Evolutionary conservation across 2,329 filamentous ascomycete species (phyloP), one percentile per base, ranked within the genome.

Genomic region (Alternaria viburni): DNA sequence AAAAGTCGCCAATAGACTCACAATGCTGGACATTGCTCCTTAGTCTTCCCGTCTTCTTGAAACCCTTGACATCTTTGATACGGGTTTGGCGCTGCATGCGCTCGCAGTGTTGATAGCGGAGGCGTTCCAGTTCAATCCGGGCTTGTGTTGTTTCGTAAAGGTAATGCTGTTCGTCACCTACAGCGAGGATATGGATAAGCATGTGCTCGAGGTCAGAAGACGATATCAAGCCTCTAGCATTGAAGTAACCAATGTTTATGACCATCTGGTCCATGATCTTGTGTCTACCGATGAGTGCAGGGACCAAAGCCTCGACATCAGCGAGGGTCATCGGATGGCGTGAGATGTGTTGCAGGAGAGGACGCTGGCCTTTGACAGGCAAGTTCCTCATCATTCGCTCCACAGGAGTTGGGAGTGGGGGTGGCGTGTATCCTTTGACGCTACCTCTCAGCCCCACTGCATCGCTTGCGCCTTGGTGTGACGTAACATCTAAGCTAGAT

Each of bases 221-320:
- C 13, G 32, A 13, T n/a, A 67, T 61, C 11, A 10, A 13, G 3
- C 65, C 47, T 30, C 32, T 26, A 23, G 41, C 32, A 19, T 41
- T 30, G 19, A 50, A 51, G 25, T 55, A 59, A 1, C 56, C 49
- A 7, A 61, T 65, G 25, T 67, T 67, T 4, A 41, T 15, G 19
- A 57, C 45, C 7, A 67, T 17, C 49, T 57, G 54, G 17, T 50
- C n/a, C 28, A 60, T 60, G 15, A 65, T 13, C 6, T 3, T 17
- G 5, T 3, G 12, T 8, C 61, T 59, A 9, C 15, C 12, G 52
- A 49, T 28, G 8, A 65, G 19, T 6, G 45, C 32, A n/a, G 62
- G 52, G 9, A 65, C 32, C 13, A 67, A 19, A 3, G 17, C 49
- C 17, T 66, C 50, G 4, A 63, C 41, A 23, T 66, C 65, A 32